phyloP scores from a whole-genome alignment of 768 basidiomycete genomes.

The Mycena galopus region DNA sequence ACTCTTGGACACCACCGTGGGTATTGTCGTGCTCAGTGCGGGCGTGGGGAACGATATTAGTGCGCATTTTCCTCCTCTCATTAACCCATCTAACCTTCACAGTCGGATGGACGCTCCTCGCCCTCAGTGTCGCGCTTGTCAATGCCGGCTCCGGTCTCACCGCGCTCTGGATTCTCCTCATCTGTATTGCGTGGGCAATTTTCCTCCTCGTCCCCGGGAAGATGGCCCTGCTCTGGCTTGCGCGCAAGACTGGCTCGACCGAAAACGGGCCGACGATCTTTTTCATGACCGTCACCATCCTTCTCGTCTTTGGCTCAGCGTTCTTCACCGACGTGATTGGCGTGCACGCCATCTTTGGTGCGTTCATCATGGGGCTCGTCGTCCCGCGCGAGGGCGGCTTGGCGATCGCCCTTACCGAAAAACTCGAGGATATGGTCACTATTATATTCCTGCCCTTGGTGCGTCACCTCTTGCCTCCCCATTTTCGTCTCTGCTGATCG shows the following conservation, averaged over 20 bases:
- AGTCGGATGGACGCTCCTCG: constrained; percentile 90
- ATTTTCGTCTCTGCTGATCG: background rate
- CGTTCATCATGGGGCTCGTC: constrained; percentile 84
- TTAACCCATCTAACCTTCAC: background rate
- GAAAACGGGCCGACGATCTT: constrained; percentile 88
- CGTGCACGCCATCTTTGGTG: constrained; percentile 93
- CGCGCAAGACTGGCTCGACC: constrained; percentile 80
- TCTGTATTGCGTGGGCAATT: constrained; percentile 84
- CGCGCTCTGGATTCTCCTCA: constrained; percentile 87
- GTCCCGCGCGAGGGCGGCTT: constrained; percentile 93
- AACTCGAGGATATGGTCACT: constrained; percentile 95
- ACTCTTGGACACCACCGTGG: constrained; percentile 91
- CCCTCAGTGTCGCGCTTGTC: constrained; percentile 92
- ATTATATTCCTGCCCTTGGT: constrained; percentile 92
- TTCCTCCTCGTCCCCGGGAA: constrained; percentile 80
- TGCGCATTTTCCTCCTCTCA: constrained; percentile 40
- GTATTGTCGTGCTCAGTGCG: constrained; percentile 92
- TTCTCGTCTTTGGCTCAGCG: constrained; percentile 86
- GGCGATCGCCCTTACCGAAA: constrained; percentile 89
- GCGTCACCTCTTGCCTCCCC: constrained; percentile 37
- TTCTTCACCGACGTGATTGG: constrained; percentile 97
- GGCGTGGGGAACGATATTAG: constrained; percentile 91
- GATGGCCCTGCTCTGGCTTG: constrained; percentile 75
- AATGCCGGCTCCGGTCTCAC: constrained; percentile 88
- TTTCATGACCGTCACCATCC: constrained; percentile 89